Evolutionary conservation across 805 yeast genomes (phyloP), one percentile per base, ranked within the genome.

Genomic region (Ogataea dorogensis): DNA sequence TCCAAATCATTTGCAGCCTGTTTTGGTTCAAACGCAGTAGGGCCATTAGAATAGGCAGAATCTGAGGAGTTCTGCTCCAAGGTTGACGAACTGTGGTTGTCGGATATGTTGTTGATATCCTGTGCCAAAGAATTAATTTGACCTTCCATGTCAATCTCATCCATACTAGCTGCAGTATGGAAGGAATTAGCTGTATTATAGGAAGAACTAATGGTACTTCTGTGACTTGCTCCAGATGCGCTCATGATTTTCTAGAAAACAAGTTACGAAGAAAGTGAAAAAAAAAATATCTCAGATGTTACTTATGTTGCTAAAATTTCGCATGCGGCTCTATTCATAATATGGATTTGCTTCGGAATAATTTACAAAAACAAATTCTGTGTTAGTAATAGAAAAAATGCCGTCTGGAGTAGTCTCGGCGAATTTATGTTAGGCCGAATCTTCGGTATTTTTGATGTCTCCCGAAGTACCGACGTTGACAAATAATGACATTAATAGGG

Each of bases 401-500:
- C 22, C 22, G 22, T n/a, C n/a, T n/a, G n/a, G n/a, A n/a, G n/a
- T n/a, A n/a, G n/a, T n/a, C n/a, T n/a, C n/a, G n/a, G n/a, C n/a
- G n/a, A 19, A 23, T 23, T 23, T 7, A 25, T 15, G 10, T 17
- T 20, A 4, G 13, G n/a, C 24, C 5, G 7, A 8, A 8, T 20
- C 7, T 7, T 12, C 27, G 10, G 4, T 8, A 9, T 9, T 12
- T 11, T 25, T 28, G 7, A 16, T 8, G 12, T 15, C 17, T 15
- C 59, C 58, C 3, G 43, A 33, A n/a, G 54, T 54, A 7, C 68
- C 69, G 15, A 63, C 50, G 10, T 38, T 47, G 14, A 64, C 36
- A 26, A 62, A 60, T n/a, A 51, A 38, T 5, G 59, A 46, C 10
- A 48, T 23, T 3, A 59, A 13, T 4, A 61, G 36, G 2, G 64